phyloP scores from a whole-genome alignment of 148 eudicot species.

The Heliamphora exappendiculata region DNA sequence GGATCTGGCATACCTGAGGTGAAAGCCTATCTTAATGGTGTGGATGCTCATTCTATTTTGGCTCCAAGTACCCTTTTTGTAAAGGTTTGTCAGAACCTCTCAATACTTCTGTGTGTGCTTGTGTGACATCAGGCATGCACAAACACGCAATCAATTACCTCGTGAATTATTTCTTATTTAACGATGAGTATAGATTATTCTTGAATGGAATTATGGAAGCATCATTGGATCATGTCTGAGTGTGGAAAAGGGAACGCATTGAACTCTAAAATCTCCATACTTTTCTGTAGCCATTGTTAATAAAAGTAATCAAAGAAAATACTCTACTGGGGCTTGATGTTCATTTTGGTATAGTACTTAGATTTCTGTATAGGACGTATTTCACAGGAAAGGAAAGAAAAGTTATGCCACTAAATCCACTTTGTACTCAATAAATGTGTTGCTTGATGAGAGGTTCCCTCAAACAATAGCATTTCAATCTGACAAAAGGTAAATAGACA shows the following conservation, averaged over 20 bases:
- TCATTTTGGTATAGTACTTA: no score
- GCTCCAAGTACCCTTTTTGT: slow-evolving; percentile 82
- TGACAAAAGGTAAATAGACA: no score
- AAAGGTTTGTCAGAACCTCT: slow-evolving; percentile 37
- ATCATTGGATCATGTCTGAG: neutral
- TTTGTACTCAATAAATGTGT: no score
- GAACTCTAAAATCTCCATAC: neutral
- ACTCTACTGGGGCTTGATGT: no score
- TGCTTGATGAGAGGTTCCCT: no score
- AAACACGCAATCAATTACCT: neutral
- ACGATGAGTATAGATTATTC: neutral
- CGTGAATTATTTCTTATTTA: neutral
- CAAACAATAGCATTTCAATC: no score
- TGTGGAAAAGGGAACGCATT: neutral
- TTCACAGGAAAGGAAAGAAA: no score
- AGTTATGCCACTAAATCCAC: no score
- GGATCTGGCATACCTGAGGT: slow-evolving; percentile 94
- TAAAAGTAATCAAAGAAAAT: no score
- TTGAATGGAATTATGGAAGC: neutral
- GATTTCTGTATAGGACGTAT: no score
- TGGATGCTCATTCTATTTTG: slow-evolving; percentile 72
- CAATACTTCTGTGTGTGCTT: neutral
- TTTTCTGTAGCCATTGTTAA: no score
- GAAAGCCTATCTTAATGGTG: slow-evolving; percentile 84
- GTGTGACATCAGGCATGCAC: neutral